phyloP scores from a whole-genome alignment of 495 filamentous ascomycete species.

The Amorphotheca resinae region DNA sequence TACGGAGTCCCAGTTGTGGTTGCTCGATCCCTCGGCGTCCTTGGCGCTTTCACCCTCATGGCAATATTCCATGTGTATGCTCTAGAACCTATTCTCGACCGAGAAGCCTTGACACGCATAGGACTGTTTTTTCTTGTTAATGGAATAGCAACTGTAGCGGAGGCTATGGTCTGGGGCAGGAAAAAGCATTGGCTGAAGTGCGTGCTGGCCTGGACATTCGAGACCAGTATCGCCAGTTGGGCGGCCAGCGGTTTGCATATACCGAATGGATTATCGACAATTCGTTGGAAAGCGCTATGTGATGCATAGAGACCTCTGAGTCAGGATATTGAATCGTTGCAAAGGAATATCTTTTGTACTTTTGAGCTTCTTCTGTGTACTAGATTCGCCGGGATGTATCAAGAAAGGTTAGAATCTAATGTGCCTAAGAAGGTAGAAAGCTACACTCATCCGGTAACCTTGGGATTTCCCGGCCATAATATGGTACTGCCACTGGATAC shows the following conservation, averaged over 20 bases:
- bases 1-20: conserved; percentile 20
- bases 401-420: too few species aligned
- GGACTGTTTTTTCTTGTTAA: conserved; percentile 26
- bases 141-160: conserved; percentile 23
- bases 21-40: conserved; percentile 21
- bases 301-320: conserved; percentile 4
- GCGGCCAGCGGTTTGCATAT: conserved; percentile 20
- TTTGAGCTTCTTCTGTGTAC: too few species aligned
- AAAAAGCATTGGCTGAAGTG: conserved; percentile 23
- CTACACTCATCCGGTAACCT: too few species aligned
- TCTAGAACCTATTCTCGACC: conserved; percentile 20
- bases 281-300: conserved; percentile 23
- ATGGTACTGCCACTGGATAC: too few species aligned
- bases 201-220: conserved; percentile 23
- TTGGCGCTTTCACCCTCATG: conserved; percentile 26
- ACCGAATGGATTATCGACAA: conserved; percentile 21
- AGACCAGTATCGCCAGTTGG: conserved; percentile 25
- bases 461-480: too few species aligned
- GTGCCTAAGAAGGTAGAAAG: too few species aligned
- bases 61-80: conserved; percentile 26
- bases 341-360: too few species aligned
- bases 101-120: conserved; percentile 19
- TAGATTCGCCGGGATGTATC: too few species aligned
- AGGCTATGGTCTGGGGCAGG: conserved; percentile 26
- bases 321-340: too few species aligned